Percentiles rank a stretch among this genome's conserved stretches.
Conservation (phyloP, 176 grass and related monocot genomes). For the Aegilops longissima region DNA sequence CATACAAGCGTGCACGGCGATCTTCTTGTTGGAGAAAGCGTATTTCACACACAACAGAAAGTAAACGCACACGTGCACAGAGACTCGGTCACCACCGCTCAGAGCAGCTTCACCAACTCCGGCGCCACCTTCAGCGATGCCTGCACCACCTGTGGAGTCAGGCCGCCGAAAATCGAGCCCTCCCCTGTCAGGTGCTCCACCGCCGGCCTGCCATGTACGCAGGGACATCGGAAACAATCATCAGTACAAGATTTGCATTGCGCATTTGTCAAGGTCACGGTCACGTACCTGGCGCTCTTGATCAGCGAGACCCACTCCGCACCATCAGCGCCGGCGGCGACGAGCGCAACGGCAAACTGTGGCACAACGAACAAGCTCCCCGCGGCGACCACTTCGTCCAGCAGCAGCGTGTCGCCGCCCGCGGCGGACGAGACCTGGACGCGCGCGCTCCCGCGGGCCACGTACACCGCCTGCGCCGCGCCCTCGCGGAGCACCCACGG, state of each 20-base stretch:
- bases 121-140: constrained; percentile 25
- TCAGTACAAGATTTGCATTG: neutral
- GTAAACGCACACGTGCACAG: neutral
- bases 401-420: neutral
- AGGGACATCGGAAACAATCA: neutral
- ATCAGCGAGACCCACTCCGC: constrained; percentile 44
- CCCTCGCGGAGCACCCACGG: constrained; percentile 24
- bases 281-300: constrained; percentile 34
- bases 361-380: constrained; percentile 35
- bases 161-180: neutral
- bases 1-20: neutral
- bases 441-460: constrained; percentile 13
- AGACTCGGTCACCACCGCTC: neutral
- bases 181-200: constrained; percentile 15
- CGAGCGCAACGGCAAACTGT: neutral
- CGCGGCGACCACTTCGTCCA: constrained; percentile 18
- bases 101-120: constrained; percentile 28
- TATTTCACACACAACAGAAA: neutral
- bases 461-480: constrained; percentile 30
- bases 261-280: neutral
- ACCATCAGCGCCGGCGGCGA: constrained; percentile 18
- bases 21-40: neutral
- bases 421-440: constrained; percentile 22
- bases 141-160: constrained; percentile 15
- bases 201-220: constrained; percentile 16